A percentile compares a stretch with the other conserved stretches of the same genome.
Evolutionary conservation across 257 asterid genomes (phyloP).

Genomic region (Plantago elongata): DNA sequence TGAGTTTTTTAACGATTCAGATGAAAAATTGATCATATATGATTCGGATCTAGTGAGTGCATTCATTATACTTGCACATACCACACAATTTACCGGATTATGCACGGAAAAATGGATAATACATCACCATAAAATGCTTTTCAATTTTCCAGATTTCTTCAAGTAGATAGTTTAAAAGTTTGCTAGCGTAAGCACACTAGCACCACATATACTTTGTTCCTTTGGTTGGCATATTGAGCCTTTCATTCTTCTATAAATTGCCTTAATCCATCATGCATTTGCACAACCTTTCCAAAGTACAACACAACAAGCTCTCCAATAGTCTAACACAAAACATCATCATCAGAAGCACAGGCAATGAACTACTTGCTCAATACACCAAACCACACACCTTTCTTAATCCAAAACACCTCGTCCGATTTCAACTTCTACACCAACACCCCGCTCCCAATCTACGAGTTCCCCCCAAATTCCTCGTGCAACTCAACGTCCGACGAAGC

Average conservation of each 20-base stretch:
- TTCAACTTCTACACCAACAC: background rate
- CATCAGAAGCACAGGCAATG: conserved; percentile 20
- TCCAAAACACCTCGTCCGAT: background rate
- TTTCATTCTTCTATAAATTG: conserved; percentile 43
- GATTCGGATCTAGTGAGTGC: too few relatives aligned
- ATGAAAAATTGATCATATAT: too few relatives aligned
- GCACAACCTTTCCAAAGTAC: background rate
- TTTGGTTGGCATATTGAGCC: background rate
- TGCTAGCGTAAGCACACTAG: conserved; percentile 11
- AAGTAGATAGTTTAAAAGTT: conserved; percentile 15
- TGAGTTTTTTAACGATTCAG: too few relatives aligned
- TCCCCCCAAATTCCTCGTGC: conserved; percentile 16
- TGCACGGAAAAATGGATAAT: too few relatives aligned
- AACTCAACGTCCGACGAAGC: conserved; percentile 55
- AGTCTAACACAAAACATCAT: background rate
- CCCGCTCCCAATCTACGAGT: conserved; percentile 6
- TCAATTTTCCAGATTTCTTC: conserved; percentile 20
- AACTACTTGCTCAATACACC: conserved; percentile 7
- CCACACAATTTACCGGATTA: too few relatives aligned
- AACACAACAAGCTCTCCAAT: background rate
- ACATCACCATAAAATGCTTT: too few relatives aligned
- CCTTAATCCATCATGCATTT: conserved; percentile 31
- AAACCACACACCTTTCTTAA: background rate
- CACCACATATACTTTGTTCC: conserved; percentile 1
- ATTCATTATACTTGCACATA: too few relatives aligned